Evolutionary conservation across 768 basidiomycete species (phyloP), one percentile per base, ranked within the genome.

Genomic region (Boletellus sp.): DNA sequence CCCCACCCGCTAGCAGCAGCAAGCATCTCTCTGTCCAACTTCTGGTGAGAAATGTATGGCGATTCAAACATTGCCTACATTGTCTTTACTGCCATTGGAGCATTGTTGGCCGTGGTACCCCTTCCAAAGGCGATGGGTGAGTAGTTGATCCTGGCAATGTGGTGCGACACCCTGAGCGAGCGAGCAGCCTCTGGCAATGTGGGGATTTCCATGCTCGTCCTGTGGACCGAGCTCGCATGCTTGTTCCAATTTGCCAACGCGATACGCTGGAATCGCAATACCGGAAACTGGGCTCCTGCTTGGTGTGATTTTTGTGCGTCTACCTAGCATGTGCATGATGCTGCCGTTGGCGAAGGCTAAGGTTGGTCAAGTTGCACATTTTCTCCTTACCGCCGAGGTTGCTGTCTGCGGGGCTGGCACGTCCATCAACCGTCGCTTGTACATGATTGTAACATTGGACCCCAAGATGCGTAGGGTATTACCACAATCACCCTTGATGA

Each of bases 281-380:
- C 58, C 20, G 51, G 51, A 2, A 62, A 74, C 52, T 48, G 52
- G 22, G 51, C 65, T 0, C 77, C 77, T 0, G 66, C 70, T 8
- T 83, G 77, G 75, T 81, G 81, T 58, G 80, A 83, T 59, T 77
- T 83, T 40, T 70, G 81, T 81, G 45, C 51, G 78, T 61, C 10
- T 16, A 19, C 8, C 6, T 33, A 15, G 19, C 19, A 19, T 38
- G 16, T 3, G 12, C 40, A 31, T 11, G 11, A n/a, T 12, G 41
- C 28, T n/a, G 22, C 9, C 11, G 28, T 28, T 11, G 28, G 28
- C 28, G 8, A 28, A 15, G 2, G 26, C 45, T 60, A 8, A 59
- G 11, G 4, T 42, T 12, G 35, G 34, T 42, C 26, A 39, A 61
- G 59, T 50, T 11, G 41, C 42, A n/a, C 73, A 72, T 43, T 52